Conservation (phyloP, 768 basidiomycete species). For the Cytidiella melzeri region DNA sequence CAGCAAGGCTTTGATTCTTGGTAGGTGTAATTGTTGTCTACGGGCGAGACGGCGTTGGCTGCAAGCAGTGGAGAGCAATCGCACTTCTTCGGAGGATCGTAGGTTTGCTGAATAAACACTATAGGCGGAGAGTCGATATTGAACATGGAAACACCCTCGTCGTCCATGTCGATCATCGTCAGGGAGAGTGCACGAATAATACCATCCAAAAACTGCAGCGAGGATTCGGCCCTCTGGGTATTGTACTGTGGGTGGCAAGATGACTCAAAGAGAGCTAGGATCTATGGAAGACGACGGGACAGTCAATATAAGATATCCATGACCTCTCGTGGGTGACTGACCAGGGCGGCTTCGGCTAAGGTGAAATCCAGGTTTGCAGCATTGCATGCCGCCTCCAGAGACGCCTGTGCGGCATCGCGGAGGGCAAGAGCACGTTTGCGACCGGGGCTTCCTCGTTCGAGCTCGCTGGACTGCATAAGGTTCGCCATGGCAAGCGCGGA, state of each 20-base stretch:
- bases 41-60: slow-evolving; percentile 24
- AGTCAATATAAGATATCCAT: neutral
- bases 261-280: slow-evolving; percentile 72
- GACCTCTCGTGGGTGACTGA: slow-evolving; percentile 27
- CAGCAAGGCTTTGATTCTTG: slow-evolving; percentile 54
- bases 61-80: slow-evolving; percentile 31
- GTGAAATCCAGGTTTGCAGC: slow-evolving; percentile 51
- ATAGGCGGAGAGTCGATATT: slow-evolving; percentile 12
- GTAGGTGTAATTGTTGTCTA: slow-evolving; percentile 27
- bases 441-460: slow-evolving; percentile 49
- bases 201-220: slow-evolving; percentile 56
- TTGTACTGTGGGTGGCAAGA: slow-evolving; percentile 66
- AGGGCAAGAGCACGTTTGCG: slow-evolving; percentile 53
- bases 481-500: slow-evolving; percentile 64
- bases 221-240: slow-evolving; percentile 42
- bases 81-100: slow-evolving; percentile 31
- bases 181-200: slow-evolving; percentile 54
- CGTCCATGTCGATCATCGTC: slow-evolving; percentile 49
- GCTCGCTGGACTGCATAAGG: slow-evolving; percentile 67
- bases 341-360: slow-evolving; percentile 70
- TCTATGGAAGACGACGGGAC: slow-evolving; percentile 31
- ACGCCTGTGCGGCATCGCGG: slow-evolving; percentile 48
- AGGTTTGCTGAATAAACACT: slow-evolving; percentile 15
- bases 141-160: slow-evolving; percentile 29
- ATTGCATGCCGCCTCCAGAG: slow-evolving; percentile 45